Evolutionary conservation across 345 rosid species (phyloP).

Genomic region (Pseudoturritis turrita): DNA sequence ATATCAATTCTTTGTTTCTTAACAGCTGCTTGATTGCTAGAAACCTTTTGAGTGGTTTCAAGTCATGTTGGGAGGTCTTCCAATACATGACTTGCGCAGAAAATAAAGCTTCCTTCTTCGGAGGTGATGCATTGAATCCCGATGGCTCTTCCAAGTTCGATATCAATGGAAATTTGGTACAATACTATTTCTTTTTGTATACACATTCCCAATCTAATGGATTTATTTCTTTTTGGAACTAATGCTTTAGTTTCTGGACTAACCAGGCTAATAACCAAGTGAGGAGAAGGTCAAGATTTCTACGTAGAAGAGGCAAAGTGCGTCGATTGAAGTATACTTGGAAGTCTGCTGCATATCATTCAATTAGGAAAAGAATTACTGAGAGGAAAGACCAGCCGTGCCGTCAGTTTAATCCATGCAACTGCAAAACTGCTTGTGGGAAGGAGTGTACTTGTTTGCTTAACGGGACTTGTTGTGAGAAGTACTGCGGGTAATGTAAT

Average conservation of each 20-base stretch:
- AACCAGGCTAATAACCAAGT: slow-evolving; percentile 68
- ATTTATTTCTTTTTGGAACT: background rate
- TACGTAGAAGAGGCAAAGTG: slow-evolving; percentile 92
- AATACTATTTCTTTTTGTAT: slow-evolving; percentile 17
- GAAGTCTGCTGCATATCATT: slow-evolving; percentile 99
- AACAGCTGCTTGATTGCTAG: slow-evolving; percentile 87
- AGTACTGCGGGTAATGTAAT: slow-evolving; percentile 92
- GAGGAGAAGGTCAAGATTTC: slow-evolving; percentile 89
- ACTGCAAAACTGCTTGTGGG: slow-evolving; percentile 87
- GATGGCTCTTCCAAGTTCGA: slow-evolving; percentile 87
- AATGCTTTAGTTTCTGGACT: slow-evolving; percentile 17
- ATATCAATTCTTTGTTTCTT: slow-evolving; percentile 17
- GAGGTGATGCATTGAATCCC: slow-evolving; percentile 57
- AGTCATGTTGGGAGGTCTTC: slow-evolving; percentile 88
- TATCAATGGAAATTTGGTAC: slow-evolving; percentile 65
- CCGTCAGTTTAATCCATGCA: slow-evolving; percentile 96
- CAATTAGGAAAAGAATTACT: slow-evolving; percentile 81
- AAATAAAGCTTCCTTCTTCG: slow-evolving; percentile 55
- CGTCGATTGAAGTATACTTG: slow-evolving; percentile 98
- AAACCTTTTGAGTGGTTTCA: slow-evolving; percentile 87
- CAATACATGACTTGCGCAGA: slow-evolving; percentile 74
- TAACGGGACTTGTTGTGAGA: slow-evolving; percentile 99
- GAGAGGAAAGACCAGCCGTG: slow-evolving; percentile 99
- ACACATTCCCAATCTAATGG: background rate
- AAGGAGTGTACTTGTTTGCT: slow-evolving; percentile 89